phyloP scores from a whole-genome alignment of 2,329 filamentous ascomycete species.

The Periconia sp. region DNA sequence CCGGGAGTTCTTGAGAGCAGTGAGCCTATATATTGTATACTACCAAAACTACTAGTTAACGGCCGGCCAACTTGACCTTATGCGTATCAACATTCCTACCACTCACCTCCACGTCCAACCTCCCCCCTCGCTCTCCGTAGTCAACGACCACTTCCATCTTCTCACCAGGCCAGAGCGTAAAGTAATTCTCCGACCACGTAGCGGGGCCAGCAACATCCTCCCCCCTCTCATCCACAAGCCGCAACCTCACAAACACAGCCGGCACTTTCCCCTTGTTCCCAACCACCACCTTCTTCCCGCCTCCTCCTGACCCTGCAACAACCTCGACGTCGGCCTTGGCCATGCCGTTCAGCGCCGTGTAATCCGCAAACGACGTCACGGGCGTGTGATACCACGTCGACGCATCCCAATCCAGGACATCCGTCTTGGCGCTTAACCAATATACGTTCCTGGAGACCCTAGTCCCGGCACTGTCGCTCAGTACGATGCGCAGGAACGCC shows the following conservation, averaged over 20 bases:
- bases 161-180: constrained; percentile 63
- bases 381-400: constrained; percentile 64
- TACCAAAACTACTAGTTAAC: no score
- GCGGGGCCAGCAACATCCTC: constrained; percentile 56
- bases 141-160: constrained; percentile 38
- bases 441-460: constrained; percentile 61
- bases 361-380: constrained; percentile 54
- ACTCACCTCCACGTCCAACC: constrained; percentile 9
- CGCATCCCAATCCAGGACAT: constrained; percentile 57
- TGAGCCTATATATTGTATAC: no score
- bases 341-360: constrained; percentile 46
- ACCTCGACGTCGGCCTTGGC: constrained; percentile 8
- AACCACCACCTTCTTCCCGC: constrained; percentile 44
- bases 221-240: constrained; percentile 45
- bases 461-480: constrained; percentile 28
- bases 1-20: no score
- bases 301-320: constrained; percentile 24
- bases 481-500: constrained; percentile 54
- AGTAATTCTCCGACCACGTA: constrained; percentile 64
- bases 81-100: constrained; percentile 14
- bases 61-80: no score
- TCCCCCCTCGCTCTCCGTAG: neutral
- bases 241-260: constrained; percentile 60
- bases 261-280: constrained; percentile 57
- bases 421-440: constrained; percentile 54